Evolutionary conservation across 768 basidiomycete genomes (phyloP).

Genomic region (Lentinus tigrinus): DNA sequence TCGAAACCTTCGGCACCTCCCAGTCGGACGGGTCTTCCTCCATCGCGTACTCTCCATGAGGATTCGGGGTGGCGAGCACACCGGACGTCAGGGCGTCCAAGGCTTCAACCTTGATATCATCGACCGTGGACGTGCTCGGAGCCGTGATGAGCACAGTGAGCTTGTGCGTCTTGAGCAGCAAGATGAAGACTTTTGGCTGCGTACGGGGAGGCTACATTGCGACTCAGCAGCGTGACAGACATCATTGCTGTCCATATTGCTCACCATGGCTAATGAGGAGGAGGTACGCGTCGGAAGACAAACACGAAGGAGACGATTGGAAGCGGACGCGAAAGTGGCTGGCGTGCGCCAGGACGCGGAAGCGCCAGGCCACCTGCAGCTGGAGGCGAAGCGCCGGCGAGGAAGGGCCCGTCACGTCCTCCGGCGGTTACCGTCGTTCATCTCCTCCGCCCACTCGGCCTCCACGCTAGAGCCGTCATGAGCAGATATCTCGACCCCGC

Average conservation of each 20-base stretch:
- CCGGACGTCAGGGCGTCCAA: constrained; percentile 57
- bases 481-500: constrained; percentile 52
- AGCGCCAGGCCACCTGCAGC: background rate
- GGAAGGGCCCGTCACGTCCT: constrained; percentile 9
- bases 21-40: constrained; percentile 28
- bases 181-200: constrained; percentile 62
- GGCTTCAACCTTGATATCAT: constrained; percentile 60
- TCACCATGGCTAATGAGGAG: background rate
- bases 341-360: constrained; percentile 1
- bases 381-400: constrained; percentile 7
- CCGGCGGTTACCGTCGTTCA: constrained; percentile 17
- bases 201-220: constrained; percentile 43
- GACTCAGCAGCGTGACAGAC: background rate
- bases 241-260: background rate
- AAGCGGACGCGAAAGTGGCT: constrained; percentile 5
- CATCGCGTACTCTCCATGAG: constrained; percentile 10
- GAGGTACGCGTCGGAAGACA: too few species aligned
- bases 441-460: constrained; percentile 4
- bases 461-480: constrained; percentile 39
- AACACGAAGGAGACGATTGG: background rate
- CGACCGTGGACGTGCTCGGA: constrained; percentile 52
- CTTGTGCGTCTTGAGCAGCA: constrained; percentile 74
- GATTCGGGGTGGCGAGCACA: constrained; percentile 33
- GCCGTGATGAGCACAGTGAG: constrained; percentile 62
- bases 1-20: constrained; percentile 36